Base-by-base conservation (phyloP, 768 basidiomycete genomes). In the Naganishia vishniacii region DNA sequence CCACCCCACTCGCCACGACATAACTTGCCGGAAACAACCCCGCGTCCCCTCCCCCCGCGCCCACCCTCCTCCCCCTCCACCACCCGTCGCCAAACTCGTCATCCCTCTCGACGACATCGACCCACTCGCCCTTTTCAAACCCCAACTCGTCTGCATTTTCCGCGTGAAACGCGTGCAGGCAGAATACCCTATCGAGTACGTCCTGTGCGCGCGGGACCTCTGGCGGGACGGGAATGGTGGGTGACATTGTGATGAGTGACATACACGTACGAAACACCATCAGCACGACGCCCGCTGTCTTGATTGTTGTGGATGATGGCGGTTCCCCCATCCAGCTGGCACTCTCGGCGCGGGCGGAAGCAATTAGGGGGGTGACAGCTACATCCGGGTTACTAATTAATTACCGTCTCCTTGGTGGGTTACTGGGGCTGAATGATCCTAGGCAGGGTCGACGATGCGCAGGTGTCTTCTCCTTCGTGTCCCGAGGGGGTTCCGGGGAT, bases 101-200 rank as follows among this genome's bases (percentile, higher is more conserved):
- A 73, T 98, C 95, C 79, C 85, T 89, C 80, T 98, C 94, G 44
- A 97, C 63, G 29, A 99, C 85, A 72, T 89, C 86, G 69, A 98
- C 90, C 62, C 83, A 81, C 69, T 98, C 91, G 1, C 93, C 93
- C 4, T 85, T 86, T 45, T 79, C 81, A 75, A 98, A 95, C 0
- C 84, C 71, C 41, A 98, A 83, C 78, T 99, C 95, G 77, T 99
- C 95, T 58, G 89, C 88, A 77, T 97, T 85, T 80, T 99, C 92
- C 3, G 95, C 93, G 7, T 4, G 18, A 51, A 67, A 67, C 6
- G 49, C n/a, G 53, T 62, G 61, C 15, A 62, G 59, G 28, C 60
- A 48, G 45, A 58, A 34, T 8, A 64, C 63, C 3, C 37, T 34
- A 20, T 48, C 47, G 31, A 62, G 53, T 15, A 56, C 53, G 53